Evolutionary conservation across 2,329 filamentous ascomycete species (phyloP), one percentile per base, ranked within the genome.

Genomic region (Aspergillus udagawae): DNA sequence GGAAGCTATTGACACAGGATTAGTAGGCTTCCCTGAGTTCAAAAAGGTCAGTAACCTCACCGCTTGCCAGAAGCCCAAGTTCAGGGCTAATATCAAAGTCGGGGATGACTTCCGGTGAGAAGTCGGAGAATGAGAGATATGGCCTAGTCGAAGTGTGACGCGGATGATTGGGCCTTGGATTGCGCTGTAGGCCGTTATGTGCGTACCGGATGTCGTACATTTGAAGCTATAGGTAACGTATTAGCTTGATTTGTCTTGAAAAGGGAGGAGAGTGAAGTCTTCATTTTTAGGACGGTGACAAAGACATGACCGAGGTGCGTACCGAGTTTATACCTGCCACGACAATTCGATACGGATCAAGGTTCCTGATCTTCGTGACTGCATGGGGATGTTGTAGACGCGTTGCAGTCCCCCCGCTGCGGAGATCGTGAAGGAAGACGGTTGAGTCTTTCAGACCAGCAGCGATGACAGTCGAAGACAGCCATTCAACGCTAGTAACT

Each of bases 181-280:
- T 66, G 23, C 54, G 59, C 49, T 72, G 61, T 5, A 69, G 58
- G 32, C 62, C 61, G 38, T 66, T 68, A 2, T 68, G 62, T 2
- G 70, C 62, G 54, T 67, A 76, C 23, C 75, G 74, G 28, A 77
- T 65, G 55, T 77, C 75, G 55, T 77, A 77, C 70, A 77, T 75
- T 60, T 70, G 66, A 21, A 77, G 65, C 75, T 77, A 59, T 41
- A 38, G 14, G 17, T 38, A 38, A 17, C 6, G 29, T 9, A 21
- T 42, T 10, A 49, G 42, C 6, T 49, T 49, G 47, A 4, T 17
- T 25, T 45, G 23, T 57, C 45, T 49, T 32, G 10, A 20, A 14
- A n/a, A 3, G 4, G 14, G 14, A 38, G 32, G 12, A 17, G n/a
- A 38, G 32, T 3, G 32, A 6, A 38, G 6, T 38, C 32, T 17